Conservation (phyloP, 2,329 filamentous ascomycete species). For the Fusarium metavorans region DNA sequence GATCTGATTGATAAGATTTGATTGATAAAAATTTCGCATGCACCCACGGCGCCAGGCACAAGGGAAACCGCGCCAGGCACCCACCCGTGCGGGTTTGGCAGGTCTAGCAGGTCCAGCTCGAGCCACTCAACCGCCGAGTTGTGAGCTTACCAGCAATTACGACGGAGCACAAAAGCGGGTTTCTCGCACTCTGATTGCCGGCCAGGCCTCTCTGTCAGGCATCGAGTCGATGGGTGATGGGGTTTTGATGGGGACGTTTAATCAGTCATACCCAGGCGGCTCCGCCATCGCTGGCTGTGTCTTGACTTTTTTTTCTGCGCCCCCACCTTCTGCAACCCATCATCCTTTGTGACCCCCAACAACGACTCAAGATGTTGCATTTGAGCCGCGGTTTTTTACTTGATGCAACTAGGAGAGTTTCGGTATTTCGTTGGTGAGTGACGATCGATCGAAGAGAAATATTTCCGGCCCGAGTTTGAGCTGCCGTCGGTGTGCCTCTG, state of each 20-base stretch:
- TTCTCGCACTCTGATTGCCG: conserved; percentile 27
- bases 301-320: conserved; percentile 1
- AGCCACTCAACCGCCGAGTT: conserved; percentile 3
- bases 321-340: conserved; percentile 11
- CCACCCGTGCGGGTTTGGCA: background rate
- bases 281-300: conserved; percentile 20
- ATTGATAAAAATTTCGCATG: conserved; percentile 55
- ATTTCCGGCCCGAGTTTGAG: background rate
- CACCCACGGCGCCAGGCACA: conserved; percentile 38
- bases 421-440: conserved; percentile 7
- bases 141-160: conserved; percentile 24
- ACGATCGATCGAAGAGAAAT: background rate
- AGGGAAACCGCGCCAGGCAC: conserved; percentile 29
- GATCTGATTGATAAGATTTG: conserved; percentile 64
- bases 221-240: conserved; percentile 7
- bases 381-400: conserved; percentile 3
- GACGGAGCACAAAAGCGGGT: conserved; percentile 18
- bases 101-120: background rate
- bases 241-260: conserved; percentile 2
- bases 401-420: conserved; percentile 9
- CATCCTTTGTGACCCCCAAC: conserved; percentile 1
- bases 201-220: conserved; percentile 14
- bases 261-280: conserved; percentile 30
- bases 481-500: conserved; percentile 6
- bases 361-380: conserved; percentile 1